Evolutionary conservation across 2,329 filamentous ascomycete species (phyloP).

Genomic region (Ophiostoma sp.): DNA sequence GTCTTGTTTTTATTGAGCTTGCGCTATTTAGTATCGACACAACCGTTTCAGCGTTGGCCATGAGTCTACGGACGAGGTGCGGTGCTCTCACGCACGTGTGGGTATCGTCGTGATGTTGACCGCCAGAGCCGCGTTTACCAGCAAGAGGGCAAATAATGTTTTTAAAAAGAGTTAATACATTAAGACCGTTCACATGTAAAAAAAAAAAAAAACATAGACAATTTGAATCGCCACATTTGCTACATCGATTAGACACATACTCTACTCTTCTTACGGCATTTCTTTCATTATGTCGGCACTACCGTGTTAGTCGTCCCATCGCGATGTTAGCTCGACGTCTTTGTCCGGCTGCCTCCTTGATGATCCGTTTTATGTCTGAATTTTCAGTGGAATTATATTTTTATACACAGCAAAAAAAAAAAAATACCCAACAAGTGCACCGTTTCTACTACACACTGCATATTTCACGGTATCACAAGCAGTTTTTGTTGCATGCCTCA

Average conservation of each 20-base stretch:
- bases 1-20: not conserved
- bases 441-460: not conserved
- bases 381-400: not conserved
- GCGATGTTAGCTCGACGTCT: constrained; percentile 4
- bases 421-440: not conserved
- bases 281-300: not conserved
- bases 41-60: not conserved
- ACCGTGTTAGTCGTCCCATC: constrained; percentile 9
- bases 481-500: not conserved
- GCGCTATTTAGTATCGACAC: not conserved
- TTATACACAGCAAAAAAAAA: too few relatives aligned
- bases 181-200: not conserved
- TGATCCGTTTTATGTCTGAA: not conserved
- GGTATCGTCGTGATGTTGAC: not conserved
- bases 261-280: not conserved
- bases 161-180: too few relatives aligned
- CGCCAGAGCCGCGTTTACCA: not conserved
- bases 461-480: not conserved
- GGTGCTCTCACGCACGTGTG: not conserved
- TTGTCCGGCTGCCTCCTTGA: constrained; percentile 14
- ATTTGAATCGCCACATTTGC: not conserved
- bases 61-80: not conserved
- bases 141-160: not conserved
- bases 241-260: not conserved
- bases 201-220: not conserved